phyloP scores from a whole-genome alignment of 2,329 filamentous ascomycete species.

The Aureobasidium pullulans region DNA sequence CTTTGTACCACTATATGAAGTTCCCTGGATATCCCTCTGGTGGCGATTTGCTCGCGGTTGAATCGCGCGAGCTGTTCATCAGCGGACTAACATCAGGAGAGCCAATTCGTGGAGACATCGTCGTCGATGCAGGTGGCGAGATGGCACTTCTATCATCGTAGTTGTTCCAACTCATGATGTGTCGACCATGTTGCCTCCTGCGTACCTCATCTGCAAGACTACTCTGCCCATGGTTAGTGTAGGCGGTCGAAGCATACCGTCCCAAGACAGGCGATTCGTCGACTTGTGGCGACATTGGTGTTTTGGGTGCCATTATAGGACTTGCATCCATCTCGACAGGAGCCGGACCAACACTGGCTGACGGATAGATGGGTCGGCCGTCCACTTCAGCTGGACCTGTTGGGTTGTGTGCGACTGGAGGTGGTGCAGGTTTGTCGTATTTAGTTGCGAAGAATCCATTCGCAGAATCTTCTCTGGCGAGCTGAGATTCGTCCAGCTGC shows the following conservation, averaged over 20 bases:
- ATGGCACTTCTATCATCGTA: conserved; percentile 15
- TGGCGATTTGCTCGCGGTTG: background rate
- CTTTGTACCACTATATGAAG: background rate
- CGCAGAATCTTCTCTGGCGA: conserved; percentile 2
- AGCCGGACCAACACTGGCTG: background rate
- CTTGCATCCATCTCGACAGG: conserved; percentile 9
- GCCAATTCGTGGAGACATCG: conserved; percentile 10
- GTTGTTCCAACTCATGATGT: conserved; percentile 21
- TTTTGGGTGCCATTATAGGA: conserved; percentile 6
- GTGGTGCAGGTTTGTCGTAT: background rate
- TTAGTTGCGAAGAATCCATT: background rate
- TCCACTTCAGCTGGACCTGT: conserved; percentile 4
- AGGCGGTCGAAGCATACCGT: background rate
- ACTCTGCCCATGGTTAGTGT: background rate
- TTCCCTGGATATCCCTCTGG: background rate
- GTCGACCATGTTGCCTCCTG: conserved; percentile 19
- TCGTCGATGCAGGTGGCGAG: conserved; percentile 5
- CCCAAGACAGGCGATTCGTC: conserved; percentile 21
- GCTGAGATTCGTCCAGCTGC: background rate
- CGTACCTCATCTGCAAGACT: conserved; percentile 11
- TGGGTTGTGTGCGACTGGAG: background rate
- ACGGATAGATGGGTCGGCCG: conserved; percentile 4
- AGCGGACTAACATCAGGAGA: conserved; percentile 9
- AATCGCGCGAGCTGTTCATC: background rate
- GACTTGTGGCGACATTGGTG: background rate